Percentiles rank a stretch among this genome's conserved stretches.
Conservation (phyloP, 2,329 filamentous ascomycete species). For the Dothistroma septosporum region DNA sequence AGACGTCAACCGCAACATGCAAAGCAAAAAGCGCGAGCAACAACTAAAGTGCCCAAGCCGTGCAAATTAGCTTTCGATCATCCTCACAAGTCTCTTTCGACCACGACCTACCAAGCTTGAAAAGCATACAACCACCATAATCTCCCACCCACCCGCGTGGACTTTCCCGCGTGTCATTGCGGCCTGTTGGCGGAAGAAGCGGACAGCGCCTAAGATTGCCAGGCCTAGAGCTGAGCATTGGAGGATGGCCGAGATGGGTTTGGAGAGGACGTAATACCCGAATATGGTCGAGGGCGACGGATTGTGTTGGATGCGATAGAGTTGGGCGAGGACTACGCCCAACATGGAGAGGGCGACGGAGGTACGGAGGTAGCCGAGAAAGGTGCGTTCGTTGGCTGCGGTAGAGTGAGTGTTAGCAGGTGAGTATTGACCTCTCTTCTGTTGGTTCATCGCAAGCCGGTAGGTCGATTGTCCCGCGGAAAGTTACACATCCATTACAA, state of each 20-base stretch:
- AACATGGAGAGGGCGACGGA: conserved; percentile 65
- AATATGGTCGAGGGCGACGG: conserved; percentile 44
- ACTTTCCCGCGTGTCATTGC: conserved; percentile 57
- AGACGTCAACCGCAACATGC: conserved; percentile 20
- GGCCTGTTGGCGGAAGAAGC: conserved; percentile 60
- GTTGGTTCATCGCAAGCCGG: background rate
- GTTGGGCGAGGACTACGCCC: conserved; percentile 62
- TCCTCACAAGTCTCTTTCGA: background rate
- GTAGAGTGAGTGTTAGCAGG: background rate
- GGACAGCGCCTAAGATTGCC: conserved; percentile 51
- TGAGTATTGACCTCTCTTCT: too few species aligned
- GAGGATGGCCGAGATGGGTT: conserved; percentile 53
- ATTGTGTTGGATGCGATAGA: conserved; percentile 59
- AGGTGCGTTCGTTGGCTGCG: conserved; percentile 69
- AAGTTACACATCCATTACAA: too few species aligned
- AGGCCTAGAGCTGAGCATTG: conserved; percentile 49
- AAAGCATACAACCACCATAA: conserved; percentile 47
- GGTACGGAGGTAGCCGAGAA: conserved; percentile 68
- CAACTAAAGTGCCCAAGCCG: conserved; percentile 8
- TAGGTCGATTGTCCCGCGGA: too few species aligned
- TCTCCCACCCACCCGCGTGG: conserved; percentile 57
- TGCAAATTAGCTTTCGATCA: conserved; percentile 3
- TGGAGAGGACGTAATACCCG: conserved; percentile 58
- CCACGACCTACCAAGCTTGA: conserved; percentile 46
- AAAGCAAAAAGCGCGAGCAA: conserved; percentile 23